Percentiles rank a stretch among this genome's conserved stretches.
phyloP scores from a whole-genome alignment of 2,329 filamentous ascomycete genomes.

The Domatiomyces catenatus region DNA sequence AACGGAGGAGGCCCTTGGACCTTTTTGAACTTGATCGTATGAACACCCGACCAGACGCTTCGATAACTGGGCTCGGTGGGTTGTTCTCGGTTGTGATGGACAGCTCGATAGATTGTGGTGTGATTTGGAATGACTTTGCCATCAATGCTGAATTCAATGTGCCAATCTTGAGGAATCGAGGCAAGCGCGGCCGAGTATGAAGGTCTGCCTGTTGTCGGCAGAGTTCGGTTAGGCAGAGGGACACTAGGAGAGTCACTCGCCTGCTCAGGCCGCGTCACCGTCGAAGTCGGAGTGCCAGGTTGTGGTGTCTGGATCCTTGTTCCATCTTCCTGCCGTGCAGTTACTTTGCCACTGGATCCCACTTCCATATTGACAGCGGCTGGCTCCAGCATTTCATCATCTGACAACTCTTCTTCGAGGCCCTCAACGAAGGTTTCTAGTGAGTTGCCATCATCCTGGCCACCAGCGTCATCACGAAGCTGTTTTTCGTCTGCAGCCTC shows the following conservation, averaged over 20 bases:
- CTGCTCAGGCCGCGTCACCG: slow-evolving; percentile 13
- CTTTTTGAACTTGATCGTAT: slow-evolving; percentile 81
- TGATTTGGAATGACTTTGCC: slow-evolving; percentile 73
- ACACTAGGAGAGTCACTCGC: slow-evolving; percentile 27
- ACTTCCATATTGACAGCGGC: slow-evolving; percentile 86
- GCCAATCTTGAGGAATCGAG: slow-evolving; percentile 77
- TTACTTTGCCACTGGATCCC: slow-evolving; percentile 71
- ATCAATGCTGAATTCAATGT: slow-evolving; percentile 86
- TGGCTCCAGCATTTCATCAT: slow-evolving; percentile 61
- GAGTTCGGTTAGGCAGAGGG: slow-evolving; percentile 30
- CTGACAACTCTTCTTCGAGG: slow-evolving; percentile 66
- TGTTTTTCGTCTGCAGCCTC: slow-evolving; percentile 91
- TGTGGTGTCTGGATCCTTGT: slow-evolving; percentile 73
- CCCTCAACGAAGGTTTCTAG: slow-evolving; percentile 84
- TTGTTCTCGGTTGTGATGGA: slow-evolving; percentile 53
- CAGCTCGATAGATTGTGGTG: slow-evolving; percentile 88
- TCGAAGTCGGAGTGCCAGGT: slow-evolving; percentile 25
- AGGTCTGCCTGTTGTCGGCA: slow-evolving; percentile 41
- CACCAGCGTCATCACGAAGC: slow-evolving; percentile 55
- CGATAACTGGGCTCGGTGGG: slow-evolving; percentile 53
- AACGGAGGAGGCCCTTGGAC: slow-evolving; percentile 70
- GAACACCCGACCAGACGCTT: slow-evolving; percentile 78
- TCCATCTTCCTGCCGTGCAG: slow-evolving; percentile 81
- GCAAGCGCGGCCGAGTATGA: slow-evolving; percentile 74
- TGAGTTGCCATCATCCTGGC: slow-evolving; percentile 39